Evolutionary conservation across 129 eudicot species (phyloP), one percentile per base, ranked within the genome.

Genomic region (Flaveria linearis): DNA sequence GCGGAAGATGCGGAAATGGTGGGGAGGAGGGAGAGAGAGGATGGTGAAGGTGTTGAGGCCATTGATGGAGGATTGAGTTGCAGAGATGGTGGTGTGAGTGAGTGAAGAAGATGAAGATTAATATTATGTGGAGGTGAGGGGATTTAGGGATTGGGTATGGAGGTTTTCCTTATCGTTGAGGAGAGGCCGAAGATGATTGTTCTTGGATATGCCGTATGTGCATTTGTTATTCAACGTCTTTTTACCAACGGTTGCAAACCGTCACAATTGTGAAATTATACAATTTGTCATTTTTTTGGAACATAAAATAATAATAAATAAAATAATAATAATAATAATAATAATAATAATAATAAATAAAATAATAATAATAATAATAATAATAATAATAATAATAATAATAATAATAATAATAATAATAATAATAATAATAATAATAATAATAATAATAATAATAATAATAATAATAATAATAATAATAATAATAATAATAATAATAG

Each of bases 21-120:
- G 65, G 85, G 82, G 76, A 86, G 69, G 77, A 75, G 78, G 8
- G 90, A 80, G 85, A 88, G 71, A 20, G 98, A 66, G 2, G 93
- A 17, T 2, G 91, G 83, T 39, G 93, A 74, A 13, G 96, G 84
- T 23, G 98, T 83, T 36, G 88, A 84, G 9, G 96, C 96, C 98
- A 92, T 91, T 80, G 68, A 25, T 46, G 71, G 15, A 10, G 9
- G 12, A 57, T 22, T 57, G 69, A 72, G 63, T 73, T 73, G 43
- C 53, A 73, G 61, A 15, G 39, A 33, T 33, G 0, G 39, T 18
- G 43, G 41, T 14, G 69, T 22, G 68, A 20, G 14, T 2, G 45
- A 22, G 41, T 30, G 68, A 25, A n/a, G 36, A 58, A 47, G 50
- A 30, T 69, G 70, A 42, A 30, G 60, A 33, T 50, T 9, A n/a